phyloP scores from a whole-genome alignment of 139 green algal species.

The Chlamydomonas sp. region DNA sequence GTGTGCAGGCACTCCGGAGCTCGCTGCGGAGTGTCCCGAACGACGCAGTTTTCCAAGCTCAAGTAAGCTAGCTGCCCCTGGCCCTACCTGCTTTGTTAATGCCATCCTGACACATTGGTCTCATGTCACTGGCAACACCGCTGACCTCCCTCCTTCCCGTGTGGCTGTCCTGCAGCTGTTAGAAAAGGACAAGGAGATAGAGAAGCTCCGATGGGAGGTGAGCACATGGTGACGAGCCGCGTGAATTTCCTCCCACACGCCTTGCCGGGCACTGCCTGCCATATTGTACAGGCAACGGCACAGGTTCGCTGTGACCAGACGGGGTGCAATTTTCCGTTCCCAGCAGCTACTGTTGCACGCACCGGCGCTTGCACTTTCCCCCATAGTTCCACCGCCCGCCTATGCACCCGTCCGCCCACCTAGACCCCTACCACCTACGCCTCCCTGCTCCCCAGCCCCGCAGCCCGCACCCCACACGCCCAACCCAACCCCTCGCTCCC shows the following conservation, averaged over 20 bases:
- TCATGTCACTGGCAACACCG: neutral
- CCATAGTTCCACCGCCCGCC: no score
- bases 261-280: neutral
- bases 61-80: neutral
- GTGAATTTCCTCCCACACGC: neutral
- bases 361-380: no score
- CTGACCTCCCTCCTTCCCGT: neutral
- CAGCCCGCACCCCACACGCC: no score
- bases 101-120: neutral
- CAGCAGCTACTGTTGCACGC: no score
- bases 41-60: slow-evolving; percentile 25
- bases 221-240: neutral
- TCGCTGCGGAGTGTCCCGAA: slow-evolving; percentile 1
- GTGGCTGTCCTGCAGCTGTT: slow-evolving; percentile 4
- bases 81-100: neutral
- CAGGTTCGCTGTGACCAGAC: no score
- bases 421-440: no score
- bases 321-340: no score
- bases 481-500: no score
- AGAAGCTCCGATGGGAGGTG: slow-evolving; percentile 26
- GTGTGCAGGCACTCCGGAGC: slow-evolving; percentile 20
- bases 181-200: slow-evolving; percentile 31
- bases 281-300: neutral
- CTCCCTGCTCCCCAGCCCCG: no score
- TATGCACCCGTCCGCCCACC: no score